Evolutionary conservation across 1,139 yeast genomes (phyloP), one percentile per base, ranked within the genome.

Genomic region (Magnusiomyces ingens): DNA sequence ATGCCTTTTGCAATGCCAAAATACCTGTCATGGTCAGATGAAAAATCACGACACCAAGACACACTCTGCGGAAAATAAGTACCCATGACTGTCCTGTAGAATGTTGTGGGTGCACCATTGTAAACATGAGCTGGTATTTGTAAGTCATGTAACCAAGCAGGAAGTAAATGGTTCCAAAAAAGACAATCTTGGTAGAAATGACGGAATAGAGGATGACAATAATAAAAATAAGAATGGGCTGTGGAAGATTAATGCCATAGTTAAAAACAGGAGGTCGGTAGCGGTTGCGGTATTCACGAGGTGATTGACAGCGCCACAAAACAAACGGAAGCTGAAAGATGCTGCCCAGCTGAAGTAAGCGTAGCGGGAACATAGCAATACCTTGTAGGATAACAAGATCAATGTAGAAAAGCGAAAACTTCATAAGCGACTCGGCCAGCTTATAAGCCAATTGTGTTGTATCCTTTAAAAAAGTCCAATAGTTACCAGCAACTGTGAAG

Each of bases 21-120:
- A 95, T 84, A 1, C 97, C 98, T 1, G 91, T 90, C 89, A 90
- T 89, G 15, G 96, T 88, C 55, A 91, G 69, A 64, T 93, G 98
- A 66, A 93, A 87, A 12, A 88, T 68, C 17, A 84, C 68, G 45
- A 87, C 67, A 0, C 95, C 95, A 48, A 85, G 67, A 51, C 84
- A 79, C 2, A 87, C 77, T 58, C 96, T 74, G 59, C 94, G 76
- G 67, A 83, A 82, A 2, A 88, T 84, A 56, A 86, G 72, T 0
- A 94, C 91, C 95, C 95, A 87, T 0, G 87, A 91, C 62, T 84
- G 83, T 2, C 95, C 96, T 0, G 95, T 88, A 0, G 94, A 85
- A 67, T 88, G 96, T 50, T 89, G 95, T 3, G 93, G 87, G 65
- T 88, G 95, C 38, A 86, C 88, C 73, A 84, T 82, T 0, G 91